Percentiles rank a stretch among this genome's conserved stretches.
These are phyloP conservation scores for Neoboletus brunneissimus DNA, from an alignment of 768 basidiomycete genomes.

Conservation along the genomic window DNA sequence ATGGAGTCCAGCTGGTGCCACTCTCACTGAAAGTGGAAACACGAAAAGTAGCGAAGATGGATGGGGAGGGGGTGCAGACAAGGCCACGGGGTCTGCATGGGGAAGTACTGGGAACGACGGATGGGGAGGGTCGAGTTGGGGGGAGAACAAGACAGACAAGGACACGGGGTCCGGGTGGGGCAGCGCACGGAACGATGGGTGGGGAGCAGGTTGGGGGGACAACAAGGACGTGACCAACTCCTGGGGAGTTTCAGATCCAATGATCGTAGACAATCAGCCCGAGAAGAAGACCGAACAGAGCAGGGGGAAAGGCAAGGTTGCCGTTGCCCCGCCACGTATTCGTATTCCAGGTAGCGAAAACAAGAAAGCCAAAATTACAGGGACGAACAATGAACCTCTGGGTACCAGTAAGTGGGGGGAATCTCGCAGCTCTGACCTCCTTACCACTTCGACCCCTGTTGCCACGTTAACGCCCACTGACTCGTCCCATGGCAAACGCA, in stretches of 20 bases:
- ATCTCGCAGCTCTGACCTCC: conserved; percentile 2
- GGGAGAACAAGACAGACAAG: neutral
- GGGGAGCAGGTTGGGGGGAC: conserved; percentile 8
- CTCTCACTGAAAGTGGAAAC: neutral
- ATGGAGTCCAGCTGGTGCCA: neutral
- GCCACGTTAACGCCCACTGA: conserved; percentile 16
- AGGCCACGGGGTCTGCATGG: conserved; percentile 3
- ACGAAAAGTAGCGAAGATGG: neutral
- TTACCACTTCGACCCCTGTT: conserved; percentile 6
- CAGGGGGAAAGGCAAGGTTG: conserved; percentile 11
- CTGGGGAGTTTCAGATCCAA: conserved; percentile 9
- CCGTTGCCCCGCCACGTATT: conserved; percentile 26
- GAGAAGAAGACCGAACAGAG: conserved; percentile 1
- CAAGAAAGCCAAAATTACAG: conserved; percentile 15
- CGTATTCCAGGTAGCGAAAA: conserved; percentile 18
- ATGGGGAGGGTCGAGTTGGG: conserved; percentile 6
- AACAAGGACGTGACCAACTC: conserved; percentile 1
- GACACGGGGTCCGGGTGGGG: neutral
- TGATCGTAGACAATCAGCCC: conserved; percentile 3
- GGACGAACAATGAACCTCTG: conserved; percentile 26
- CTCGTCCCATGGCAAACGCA: conserved; percentile 24
- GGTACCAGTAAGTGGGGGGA: conserved; percentile 14
- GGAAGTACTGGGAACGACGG: neutral
- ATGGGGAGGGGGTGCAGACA: conserved; percentile 4
- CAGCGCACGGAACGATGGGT: neutral